Conservation (phyloP, 2,329 filamentous ascomycete genomes). For the Sphaceloma murrayae region DNA sequence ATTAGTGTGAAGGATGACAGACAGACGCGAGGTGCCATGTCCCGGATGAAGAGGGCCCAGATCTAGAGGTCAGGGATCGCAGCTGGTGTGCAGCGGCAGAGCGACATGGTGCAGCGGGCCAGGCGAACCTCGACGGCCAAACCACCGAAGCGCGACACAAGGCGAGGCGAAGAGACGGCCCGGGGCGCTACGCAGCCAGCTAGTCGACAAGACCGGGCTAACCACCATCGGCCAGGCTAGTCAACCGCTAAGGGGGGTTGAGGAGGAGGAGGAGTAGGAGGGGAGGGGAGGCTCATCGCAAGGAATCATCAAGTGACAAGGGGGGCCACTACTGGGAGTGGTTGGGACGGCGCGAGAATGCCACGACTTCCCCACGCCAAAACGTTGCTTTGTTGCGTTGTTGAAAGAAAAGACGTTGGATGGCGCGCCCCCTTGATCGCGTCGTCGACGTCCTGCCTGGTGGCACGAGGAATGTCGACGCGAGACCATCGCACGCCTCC, state of each 20-base stretch:
- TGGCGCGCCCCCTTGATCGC: slow-evolving; percentile 12
- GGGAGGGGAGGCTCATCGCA: not conserved
- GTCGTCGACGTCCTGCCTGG: not conserved
- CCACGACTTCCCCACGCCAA: not conserved
- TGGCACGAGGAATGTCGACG: slow-evolving; percentile 7
- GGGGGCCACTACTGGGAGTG: slow-evolving; percentile 1
- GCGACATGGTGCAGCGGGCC: slow-evolving; percentile 14
- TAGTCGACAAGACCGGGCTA: too few species aligned
- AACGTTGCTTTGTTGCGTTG: too few species aligned
- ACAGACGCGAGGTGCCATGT: slow-evolving; percentile 12
- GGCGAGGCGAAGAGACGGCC: slow-evolving; percentile 14
- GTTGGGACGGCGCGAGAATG: slow-evolving; percentile 13
- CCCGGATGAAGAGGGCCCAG: slow-evolving; percentile 13
- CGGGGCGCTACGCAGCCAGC: slow-evolving; percentile 3
- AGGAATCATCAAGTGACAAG: not conserved
- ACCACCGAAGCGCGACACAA: slow-evolving; percentile 7
- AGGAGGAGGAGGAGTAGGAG: slow-evolving; percentile 2
- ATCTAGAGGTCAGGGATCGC: slow-evolving; percentile 16
- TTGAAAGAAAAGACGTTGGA: slow-evolving; percentile 14
- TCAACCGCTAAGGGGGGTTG: not conserved
- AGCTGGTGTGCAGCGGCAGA: slow-evolving; percentile 14
- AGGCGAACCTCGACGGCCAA: slow-evolving; percentile 12
- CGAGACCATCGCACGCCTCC: not conserved
- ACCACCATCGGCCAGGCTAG: too few species aligned
- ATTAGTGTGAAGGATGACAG: too few species aligned